These are phyloP conservation scores for Globisporangium paddicum DNA, from an alignment of 352 stramenopile species.

Conservation along the genomic window DNA sequence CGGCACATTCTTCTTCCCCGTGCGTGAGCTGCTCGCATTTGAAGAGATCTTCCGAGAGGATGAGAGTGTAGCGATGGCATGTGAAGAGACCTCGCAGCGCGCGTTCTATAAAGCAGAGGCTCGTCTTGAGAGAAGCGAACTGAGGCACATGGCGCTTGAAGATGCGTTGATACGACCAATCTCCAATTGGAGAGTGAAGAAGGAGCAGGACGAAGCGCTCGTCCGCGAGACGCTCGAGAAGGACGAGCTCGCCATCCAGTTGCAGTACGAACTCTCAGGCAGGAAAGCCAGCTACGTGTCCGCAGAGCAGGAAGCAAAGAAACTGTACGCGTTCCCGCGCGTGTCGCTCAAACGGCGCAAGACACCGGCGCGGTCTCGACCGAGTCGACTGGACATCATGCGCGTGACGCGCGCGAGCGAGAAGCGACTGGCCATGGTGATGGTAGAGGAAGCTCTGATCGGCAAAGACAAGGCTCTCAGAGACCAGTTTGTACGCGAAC, in stretches of 20 bases:
- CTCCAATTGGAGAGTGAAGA: constrained; percentile 32
- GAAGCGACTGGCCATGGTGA: constrained; percentile 61
- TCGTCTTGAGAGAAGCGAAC: constrained; percentile 19
- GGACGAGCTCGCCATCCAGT: constrained; percentile 36
- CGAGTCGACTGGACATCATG: constrained; percentile 39
- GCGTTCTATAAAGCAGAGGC: constrained; percentile 22
- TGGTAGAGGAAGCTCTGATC: constrained; percentile 41
- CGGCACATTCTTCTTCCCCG: constrained; percentile 43
- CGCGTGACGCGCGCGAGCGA: constrained; percentile 47
- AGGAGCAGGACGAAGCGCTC: constrained; percentile 30
- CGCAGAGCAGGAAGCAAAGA: constrained; percentile 30
- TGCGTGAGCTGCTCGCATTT: constrained; percentile 34
- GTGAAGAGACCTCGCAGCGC: constrained; percentile 28
- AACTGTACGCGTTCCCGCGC: constrained; percentile 23
- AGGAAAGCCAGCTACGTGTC: constrained; percentile 15
- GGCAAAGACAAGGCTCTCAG: constrained; percentile 26
- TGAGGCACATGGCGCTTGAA: constrained; percentile 35
- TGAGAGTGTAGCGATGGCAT: constrained; percentile 38
- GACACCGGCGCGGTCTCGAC: constrained; percentile 2
- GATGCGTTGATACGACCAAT: constrained; percentile 32
- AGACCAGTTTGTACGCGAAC: constrained; percentile 25
- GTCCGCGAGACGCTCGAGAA: constrained; percentile 26
- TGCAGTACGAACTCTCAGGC: constrained; percentile 42
- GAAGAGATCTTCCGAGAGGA: constrained; percentile 45
- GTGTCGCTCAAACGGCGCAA: constrained; percentile 26